A percentile compares a stretch with the other conserved stretches of the same genome.
Evolutionary conservation across 768 basidiomycete genomes (phyloP).

Genomic region (Macrocybe gigantea): DNA sequence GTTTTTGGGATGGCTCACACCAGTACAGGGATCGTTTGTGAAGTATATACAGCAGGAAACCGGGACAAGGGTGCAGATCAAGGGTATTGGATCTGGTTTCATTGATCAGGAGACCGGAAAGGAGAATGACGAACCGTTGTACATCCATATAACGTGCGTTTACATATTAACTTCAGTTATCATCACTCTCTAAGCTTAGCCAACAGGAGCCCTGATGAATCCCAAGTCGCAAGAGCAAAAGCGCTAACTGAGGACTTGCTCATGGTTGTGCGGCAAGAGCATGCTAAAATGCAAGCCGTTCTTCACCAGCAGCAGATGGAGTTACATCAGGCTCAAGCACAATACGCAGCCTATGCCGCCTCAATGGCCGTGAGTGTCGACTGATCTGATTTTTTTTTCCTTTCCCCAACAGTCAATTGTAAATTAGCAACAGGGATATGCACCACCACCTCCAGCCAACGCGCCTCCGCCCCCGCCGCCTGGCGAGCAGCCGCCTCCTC

Average conservation of each 20-base stretch:
- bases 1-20: not conserved
- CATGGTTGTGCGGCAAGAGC: conserved; percentile 82
- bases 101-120: conserved; percentile 83
- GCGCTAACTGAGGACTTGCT: conserved; percentile 81
- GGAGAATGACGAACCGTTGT: conserved; percentile 82
- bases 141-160: conserved; percentile 86
- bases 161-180: not conserved
- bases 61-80: conserved; percentile 93
- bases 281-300: conserved; percentile 67
- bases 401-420: not conserved
- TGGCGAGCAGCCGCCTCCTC: conserved; percentile 37
- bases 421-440: conserved; percentile 26
- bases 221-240: conserved; percentile 75
- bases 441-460: conserved; percentile 46
- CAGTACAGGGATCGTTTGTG: conserved; percentile 81
- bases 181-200: conserved; percentile 43
- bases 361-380: not conserved
- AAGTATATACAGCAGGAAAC: conserved; percentile 99
- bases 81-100: conserved; percentile 92
- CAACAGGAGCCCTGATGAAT: conserved; percentile 65
- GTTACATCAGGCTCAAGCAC: conserved; percentile 75
- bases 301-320: conserved; percentile 81
- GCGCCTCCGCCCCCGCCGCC: conserved; percentile 51
- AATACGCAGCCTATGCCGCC: conserved; percentile 69
- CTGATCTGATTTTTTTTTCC: not conserved